Evolutionary conservation across 805 yeast genomes (phyloP).

Genomic region (Priceomyces fermenticarens): DNA sequence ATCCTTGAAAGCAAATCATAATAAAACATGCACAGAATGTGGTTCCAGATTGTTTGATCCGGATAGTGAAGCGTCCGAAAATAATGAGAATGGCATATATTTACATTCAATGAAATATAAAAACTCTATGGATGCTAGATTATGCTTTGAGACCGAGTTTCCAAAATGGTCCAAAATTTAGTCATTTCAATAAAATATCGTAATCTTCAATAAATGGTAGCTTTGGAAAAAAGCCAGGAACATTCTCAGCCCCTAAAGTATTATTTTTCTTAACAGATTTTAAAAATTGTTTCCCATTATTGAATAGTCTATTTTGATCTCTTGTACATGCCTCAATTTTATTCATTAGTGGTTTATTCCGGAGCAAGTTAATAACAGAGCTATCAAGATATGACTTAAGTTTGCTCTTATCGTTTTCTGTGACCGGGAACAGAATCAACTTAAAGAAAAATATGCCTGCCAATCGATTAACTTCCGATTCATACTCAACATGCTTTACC

Average conservation of each 20-base stretch:
- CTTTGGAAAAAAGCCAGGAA: conserved; percentile 18
- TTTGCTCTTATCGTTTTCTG: conserved; percentile 12
- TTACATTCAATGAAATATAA: conserved; percentile 46
- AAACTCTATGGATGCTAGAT: conserved; percentile 17
- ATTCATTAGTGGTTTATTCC: conserved; percentile 3
- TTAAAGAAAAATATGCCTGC: conserved; percentile 24
- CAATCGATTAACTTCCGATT: conserved; percentile 9
- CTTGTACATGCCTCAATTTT: conserved; percentile 1
- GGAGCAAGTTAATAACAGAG: conserved; percentile 8
- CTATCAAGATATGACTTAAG: conserved; percentile 9
- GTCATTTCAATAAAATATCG: background rate
- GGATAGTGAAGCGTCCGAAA: conserved; percentile 16
- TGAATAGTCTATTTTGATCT: conserved; percentile 4
- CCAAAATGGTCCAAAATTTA: conserved; percentile 48
- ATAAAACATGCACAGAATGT: conserved; percentile 32
- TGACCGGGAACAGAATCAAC: conserved; percentile 17
- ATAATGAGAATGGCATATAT: conserved; percentile 34
- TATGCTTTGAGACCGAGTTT: conserved; percentile 38
- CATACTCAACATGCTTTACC: conserved; percentile 3
- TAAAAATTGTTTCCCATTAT: conserved; percentile 2
- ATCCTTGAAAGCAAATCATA: conserved; percentile 21
- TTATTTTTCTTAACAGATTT: conserved; percentile 7
- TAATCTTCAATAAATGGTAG: conserved; percentile 18
- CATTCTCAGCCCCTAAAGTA: conserved; percentile 12
- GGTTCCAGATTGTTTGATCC: conserved; percentile 24